These are phyloP conservation scores for Penicillium angulare DNA, from an alignment of 495 filamentous ascomycete species.

Conservation along the genomic window DNA sequence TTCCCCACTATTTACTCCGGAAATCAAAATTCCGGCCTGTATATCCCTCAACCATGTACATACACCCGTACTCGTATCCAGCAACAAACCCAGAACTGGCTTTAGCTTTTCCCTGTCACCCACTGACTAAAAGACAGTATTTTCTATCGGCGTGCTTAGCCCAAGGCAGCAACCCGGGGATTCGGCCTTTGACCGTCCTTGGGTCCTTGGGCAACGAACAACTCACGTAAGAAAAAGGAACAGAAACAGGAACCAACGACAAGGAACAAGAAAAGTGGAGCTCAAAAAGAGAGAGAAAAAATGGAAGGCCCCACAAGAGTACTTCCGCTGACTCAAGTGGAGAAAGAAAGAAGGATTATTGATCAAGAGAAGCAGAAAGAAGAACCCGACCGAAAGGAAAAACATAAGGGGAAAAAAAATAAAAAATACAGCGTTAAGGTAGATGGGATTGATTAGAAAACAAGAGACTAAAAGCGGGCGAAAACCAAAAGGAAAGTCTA, in stretches of 20 bases:
- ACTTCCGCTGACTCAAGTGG: conserved; percentile 3
- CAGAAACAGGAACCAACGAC: not conserved
- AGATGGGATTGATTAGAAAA: not conserved
- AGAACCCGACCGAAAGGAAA: too few relatives aligned
- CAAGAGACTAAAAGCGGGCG: not conserved
- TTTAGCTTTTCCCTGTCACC: not conserved
- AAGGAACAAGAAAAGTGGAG: not conserved
- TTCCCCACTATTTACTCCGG: too few relatives aligned
- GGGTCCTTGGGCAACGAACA: not conserved
- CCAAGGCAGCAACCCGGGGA: conserved; percentile 19
- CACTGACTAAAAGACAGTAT: too few relatives aligned
- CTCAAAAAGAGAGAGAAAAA: not conserved
- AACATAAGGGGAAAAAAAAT: too few relatives aligned
- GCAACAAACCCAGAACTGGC: too few relatives aligned
- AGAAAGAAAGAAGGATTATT: conserved; percentile 1
- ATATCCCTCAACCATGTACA: too few relatives aligned
- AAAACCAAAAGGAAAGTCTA: conserved; percentile 1
- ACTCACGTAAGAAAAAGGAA: not conserved
- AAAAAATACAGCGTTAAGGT: not conserved
- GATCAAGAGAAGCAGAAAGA: conserved; percentile 3
- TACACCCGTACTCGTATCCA: too few relatives aligned
- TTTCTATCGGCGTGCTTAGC: too few relatives aligned
- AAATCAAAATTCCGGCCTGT: too few relatives aligned
- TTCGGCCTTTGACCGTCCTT: conserved; percentile 12
- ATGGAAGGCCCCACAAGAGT: not conserved